phyloP scores from a whole-genome alignment of 495 filamentous ascomycete species.

The Jackrogersella multiformis region DNA sequence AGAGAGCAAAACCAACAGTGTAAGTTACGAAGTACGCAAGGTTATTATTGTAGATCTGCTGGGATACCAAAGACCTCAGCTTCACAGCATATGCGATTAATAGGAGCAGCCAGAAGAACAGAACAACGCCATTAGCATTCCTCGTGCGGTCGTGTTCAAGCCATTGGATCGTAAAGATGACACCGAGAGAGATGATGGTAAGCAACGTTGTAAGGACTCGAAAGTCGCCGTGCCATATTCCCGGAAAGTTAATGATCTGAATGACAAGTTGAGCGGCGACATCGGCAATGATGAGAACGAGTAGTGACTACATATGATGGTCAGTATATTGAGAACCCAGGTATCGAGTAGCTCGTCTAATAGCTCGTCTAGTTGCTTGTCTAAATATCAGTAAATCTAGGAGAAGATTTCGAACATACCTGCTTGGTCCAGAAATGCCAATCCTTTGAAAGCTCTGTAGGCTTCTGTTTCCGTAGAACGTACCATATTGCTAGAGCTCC shows the following conservation, averaged over 20 bases:
- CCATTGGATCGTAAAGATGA: conserved; percentile 90
- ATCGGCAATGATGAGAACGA: conserved; percentile 72
- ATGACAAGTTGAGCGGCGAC: conserved; percentile 77
- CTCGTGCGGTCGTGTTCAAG: conserved; percentile 88
- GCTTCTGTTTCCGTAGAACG: conserved; percentile 66
- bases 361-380: not conserved
- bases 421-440: conserved; percentile 97
- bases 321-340: conserved; percentile 39
- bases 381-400: not conserved
- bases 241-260: conserved; percentile 75
- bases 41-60: conserved; percentile 70
- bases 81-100: conserved; percentile 84
- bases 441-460: conserved; percentile 76
- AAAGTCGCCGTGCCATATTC: conserved; percentile 82
- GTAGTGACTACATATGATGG: conserved; percentile 63
- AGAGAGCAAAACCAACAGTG: conserved; percentile 76
- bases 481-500: conserved; percentile 81
- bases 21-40: conserved; percentile 83
- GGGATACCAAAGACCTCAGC: conserved; percentile 84
- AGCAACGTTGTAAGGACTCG: conserved; percentile 87
- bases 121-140: conserved; percentile 88
- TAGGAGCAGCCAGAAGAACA: conserved; percentile 97
- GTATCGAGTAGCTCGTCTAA: too few species aligned
- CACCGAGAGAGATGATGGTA: conserved; percentile 77
- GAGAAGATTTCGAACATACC: conserved; percentile 60